Base-by-base conservation (phyloP, 129 eudicot genomes). In the Logfia minima region DNA sequence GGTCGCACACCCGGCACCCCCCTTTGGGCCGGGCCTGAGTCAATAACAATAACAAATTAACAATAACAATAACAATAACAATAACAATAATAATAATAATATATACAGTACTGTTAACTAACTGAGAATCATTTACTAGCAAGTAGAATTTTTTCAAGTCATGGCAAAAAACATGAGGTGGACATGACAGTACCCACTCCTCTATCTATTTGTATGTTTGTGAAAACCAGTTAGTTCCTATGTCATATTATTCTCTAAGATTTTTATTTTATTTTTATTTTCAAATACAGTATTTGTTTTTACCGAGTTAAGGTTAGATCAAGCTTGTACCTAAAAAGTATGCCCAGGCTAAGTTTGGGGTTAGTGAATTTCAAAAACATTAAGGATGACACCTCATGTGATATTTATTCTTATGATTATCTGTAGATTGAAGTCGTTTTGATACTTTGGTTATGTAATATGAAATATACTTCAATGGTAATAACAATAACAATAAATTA, bases 101-200 rank as follows among this genome's bases (percentile, higher is more conserved):
- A 48, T 48, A 48, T 41, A 41, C 48, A 41, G 48, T 37, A 71
- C 10, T 51, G 3, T 48, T 2, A 3, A 10, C 13, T 24, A 21
- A 34, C 32, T 31, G 35, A 23, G 3, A 3, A 71, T 4, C 17
- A 61, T 56, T 59, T 59, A 59, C 34, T 7, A 10, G 66, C 22
- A 32, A 13, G 68, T 22, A 63, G 28, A 24, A 61, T 34, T 10
- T 45, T 75, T 28, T 72, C 0, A 28, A 19, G 32, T 65, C 72
- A 76, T 64, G 80, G 48, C 52, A 72, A 76, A 76, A 65, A 51
- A 76, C 18, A 51, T 65, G 64, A 75, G 63, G 64, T 65, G 34
- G 79, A 75, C 45, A 64, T 76, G 66, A 52, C 56, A 76, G 35
- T 18, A 76, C 80, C 66, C 8, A 32, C 80, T 74, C 68, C 77